Evolutionary conservation across 257 asterid species (phyloP).

Genomic region (Solanum corneliomulleri): DNA sequence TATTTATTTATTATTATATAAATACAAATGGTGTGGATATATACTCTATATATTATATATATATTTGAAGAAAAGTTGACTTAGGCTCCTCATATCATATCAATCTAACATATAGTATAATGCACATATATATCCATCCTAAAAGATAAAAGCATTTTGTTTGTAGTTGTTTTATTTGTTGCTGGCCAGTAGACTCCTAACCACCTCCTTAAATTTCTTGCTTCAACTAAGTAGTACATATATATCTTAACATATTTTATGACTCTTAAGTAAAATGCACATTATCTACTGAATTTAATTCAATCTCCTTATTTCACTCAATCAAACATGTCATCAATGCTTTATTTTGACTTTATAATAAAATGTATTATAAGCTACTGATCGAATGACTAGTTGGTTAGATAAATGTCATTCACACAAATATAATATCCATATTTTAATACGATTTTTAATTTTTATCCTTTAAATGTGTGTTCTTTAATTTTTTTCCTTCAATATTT

Average conservation of each 20-base stretch:
- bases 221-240: neutral
- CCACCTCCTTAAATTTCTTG: neutral
- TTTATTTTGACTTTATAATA: too few species aligned
- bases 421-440: too few species aligned
- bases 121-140: neutral
- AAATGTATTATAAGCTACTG: too few species aligned
- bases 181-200: neutral
- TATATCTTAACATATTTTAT: neutral
- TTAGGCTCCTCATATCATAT: neutral
- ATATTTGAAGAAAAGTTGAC: too few species aligned
- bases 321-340: neutral
- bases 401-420: too few species aligned
- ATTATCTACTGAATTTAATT: too few species aligned
- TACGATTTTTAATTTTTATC: accelerated
- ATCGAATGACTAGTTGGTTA: too few species aligned
- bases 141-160: neutral
- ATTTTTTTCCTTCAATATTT: too few species aligned
- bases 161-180: neutral
- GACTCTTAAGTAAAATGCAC: neutral
- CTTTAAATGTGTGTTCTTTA: too few species aligned
- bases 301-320: neutral
- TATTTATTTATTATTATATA: too few species aligned
- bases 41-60: too few species aligned
- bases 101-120: neutral
- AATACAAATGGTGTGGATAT: too few species aligned